These are phyloP conservation scores for Bipolaris sorokiniana DNA, from an alignment of 2,329 filamentous ascomycete genomes.

Conservation along the genomic window DNA sequence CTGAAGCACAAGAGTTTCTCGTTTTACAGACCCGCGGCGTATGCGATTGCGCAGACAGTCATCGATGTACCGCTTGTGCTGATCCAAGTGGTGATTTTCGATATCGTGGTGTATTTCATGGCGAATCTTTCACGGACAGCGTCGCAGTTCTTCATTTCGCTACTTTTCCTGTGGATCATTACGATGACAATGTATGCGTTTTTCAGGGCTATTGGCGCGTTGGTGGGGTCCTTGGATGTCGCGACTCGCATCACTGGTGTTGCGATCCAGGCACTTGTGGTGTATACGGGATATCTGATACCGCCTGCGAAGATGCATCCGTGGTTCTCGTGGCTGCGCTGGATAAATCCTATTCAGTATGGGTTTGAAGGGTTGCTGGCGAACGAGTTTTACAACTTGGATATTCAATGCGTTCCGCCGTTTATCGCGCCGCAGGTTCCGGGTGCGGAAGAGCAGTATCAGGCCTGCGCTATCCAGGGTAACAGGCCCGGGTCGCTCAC, in stretches of 20 bases:
- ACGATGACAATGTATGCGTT: conserved; percentile 54
- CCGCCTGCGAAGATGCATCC: conserved; percentile 50
- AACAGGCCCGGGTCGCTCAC: conserved; percentile 58
- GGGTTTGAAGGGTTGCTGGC: conserved; percentile 71
- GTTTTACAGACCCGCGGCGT: conserved; percentile 69
- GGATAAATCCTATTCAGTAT: conserved; percentile 67
- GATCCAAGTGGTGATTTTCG: conserved; percentile 64
- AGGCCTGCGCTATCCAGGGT: conserved; percentile 66
- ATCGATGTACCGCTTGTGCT: conserved; percentile 64
- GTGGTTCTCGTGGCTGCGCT: conserved; percentile 50
- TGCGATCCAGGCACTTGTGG: conserved; percentile 49
- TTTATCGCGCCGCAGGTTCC: conserved; percentile 63
- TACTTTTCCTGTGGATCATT: conserved; percentile 66
- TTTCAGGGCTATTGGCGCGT: conserved; percentile 48
- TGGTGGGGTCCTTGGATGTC: conserved; percentile 45
- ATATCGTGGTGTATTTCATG: conserved; percentile 69
- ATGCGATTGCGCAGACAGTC: conserved; percentile 63
- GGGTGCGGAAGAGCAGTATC: conserved; percentile 56
- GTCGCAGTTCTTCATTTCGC: conserved; percentile 67
- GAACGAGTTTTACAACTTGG: conserved; percentile 70
- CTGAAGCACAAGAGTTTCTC: conserved; percentile 74
- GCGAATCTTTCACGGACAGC: conserved; percentile 61
- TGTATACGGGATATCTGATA: conserved; percentile 51
- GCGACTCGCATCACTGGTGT: conserved; percentile 51
- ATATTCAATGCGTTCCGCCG: conserved; percentile 61